phyloP scores from a whole-genome alignment of 2,329 filamentous ascomycete species.

The Aspergillus felis region DNA sequence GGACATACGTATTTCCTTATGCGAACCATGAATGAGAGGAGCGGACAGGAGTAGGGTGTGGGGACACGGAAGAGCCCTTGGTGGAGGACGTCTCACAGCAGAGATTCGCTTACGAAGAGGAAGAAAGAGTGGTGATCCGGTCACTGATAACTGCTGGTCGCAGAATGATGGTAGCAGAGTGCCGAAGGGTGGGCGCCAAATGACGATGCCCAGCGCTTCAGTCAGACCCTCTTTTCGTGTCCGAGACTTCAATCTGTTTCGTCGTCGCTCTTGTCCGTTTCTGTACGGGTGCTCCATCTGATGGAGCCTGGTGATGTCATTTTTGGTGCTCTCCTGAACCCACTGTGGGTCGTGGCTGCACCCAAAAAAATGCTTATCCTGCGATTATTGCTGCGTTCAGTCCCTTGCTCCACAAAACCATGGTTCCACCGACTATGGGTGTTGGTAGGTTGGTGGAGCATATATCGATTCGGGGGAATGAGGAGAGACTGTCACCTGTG shows the following conservation, averaged over 20 bases:
- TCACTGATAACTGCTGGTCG: neutral
- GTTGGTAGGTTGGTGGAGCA: conserved; percentile 12
- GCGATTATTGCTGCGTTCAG: conserved; percentile 30
- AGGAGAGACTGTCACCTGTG: conserved; percentile 9
- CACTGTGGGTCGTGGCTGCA: neutral
- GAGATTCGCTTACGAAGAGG: neutral
- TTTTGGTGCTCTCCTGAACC: conserved; percentile 6
- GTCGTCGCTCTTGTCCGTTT: neutral
- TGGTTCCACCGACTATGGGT: conserved; percentile 14
- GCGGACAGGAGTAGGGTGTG: conserved; percentile 1
- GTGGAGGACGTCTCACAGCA: neutral
- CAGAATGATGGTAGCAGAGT: neutral
- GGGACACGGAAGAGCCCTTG: neutral
- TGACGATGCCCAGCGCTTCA: neutral
- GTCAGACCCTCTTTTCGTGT: neutral
- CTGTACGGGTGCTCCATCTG: neutral
- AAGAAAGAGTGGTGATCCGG: neutral
- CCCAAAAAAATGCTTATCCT: conserved; percentile 28
- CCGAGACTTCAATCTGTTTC: neutral
- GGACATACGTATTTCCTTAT: neutral
- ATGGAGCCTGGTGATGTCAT: conserved; percentile 18
- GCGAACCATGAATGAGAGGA: conserved; percentile 3
- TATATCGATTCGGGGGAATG: conserved; percentile 9
- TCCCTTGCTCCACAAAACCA: conserved; percentile 16
- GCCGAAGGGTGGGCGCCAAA: neutral